Evolutionary conservation across 1,284 basidiomycete genomes (phyloP), one percentile per base, ranked within the genome.

Genomic region (Pterulicium gracile): DNA sequence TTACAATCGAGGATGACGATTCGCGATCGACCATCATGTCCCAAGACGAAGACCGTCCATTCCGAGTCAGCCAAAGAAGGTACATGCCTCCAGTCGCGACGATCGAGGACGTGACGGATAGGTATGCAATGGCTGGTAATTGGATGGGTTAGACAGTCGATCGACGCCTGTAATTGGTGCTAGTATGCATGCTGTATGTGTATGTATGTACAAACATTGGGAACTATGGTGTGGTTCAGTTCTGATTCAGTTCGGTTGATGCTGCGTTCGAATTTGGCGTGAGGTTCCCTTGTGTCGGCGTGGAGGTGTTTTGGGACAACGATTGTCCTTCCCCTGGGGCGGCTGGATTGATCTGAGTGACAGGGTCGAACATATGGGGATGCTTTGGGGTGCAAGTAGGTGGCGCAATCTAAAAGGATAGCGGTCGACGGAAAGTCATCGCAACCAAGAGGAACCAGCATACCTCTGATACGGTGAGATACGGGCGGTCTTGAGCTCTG

Each of bases 401-500:
- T 40, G 70, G 70, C 42, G 62, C 61, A 27, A 77, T 65, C 75
- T 77, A 7, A n/a, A 32, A 32, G n/a, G 27, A 32, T 10, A 39
- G 36, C 5, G 5, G n/a, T 39, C 36, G 36, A 7, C 4, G n/a
- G 4, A 17, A 15, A 39, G 15, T 17, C 36, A 7, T 7, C 19
- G 41, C 21, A 46, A 46, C 39, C 15, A 15, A 46, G 50, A 12
- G 23, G n/a, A 22, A 23, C 24, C 24, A 43, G 66, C 77, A 51
- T 50, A 85, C 81, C 52, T 65, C 59, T 47, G 65, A 56, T 18
- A 86, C 67, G 1, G 65, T 62, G 36, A 85, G 63, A 60, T 81
- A 73, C 15, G 74, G 72, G 44, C 69, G 61, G 3, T 81, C 77
- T 58, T 85, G 83, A 2, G 72, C 72, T 21, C 66, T 63, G 58